Evolutionary conservation across 768 basidiomycete genomes (phyloP), one percentile per base, ranked within the genome.

Genomic region (Gautieria morchelliformis): DNA sequence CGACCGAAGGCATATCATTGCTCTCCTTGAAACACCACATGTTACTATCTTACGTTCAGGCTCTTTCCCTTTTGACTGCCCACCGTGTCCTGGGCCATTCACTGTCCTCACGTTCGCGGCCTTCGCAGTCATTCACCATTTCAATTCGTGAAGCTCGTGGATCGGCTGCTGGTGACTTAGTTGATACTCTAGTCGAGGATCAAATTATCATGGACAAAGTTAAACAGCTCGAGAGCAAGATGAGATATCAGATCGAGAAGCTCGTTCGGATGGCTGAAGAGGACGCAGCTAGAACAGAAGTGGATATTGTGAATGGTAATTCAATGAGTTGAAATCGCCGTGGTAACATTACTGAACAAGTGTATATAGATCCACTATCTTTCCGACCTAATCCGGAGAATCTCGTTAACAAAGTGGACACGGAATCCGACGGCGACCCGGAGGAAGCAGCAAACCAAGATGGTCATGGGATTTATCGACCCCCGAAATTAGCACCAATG

Each of bases 181-280:
- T 93, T 7, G 87, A 89, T 63, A 79, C 81, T 1, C 79, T 92
- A 74, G 77, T 94, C 33, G 83, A 95, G 65, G 78, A 79, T 19
- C 82, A 93, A 12, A 74, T 93, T 45, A 81, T 91, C 9, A 78
- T 98, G 46, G 96, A 99, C 67, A 97, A 96, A 72, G 77, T 87
- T 49, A 85, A 86, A 59, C 77, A 82, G 0, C 77, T 99, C 22
- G 94, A 98, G 70, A 76, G 77, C 53, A 84, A 89, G 65, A 87
- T 99, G 79, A 82, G 80, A 49, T 97, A 99, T 69, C 96, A 98
- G 68, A 91, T 99, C 64, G 93, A 97, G 63, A 97, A 98, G 68
- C 80, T 99, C 17, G 80, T 94, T 27, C 79, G 81, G 59, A 70
- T 89, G 5, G 86, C 91, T 1, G 82, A 85, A 57, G 84, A 88